Conservation (phyloP, 169 alveolate genomes). For the Theileria annulata region DNA sequence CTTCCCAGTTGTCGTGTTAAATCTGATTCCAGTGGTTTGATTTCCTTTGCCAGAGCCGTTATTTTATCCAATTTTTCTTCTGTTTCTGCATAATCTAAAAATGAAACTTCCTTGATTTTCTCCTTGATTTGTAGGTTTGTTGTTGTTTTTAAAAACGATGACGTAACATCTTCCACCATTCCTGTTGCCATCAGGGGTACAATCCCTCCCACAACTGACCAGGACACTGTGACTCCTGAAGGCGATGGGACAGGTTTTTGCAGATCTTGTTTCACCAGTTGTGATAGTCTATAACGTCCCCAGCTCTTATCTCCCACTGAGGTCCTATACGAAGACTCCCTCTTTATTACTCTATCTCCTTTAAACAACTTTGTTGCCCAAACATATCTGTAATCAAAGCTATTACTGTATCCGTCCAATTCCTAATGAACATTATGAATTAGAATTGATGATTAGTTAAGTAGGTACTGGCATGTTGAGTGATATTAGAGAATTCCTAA, state of each 20-base stretch:
- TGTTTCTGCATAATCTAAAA: constrained; percentile 44
- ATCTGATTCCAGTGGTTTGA: constrained; percentile 20
- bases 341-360: constrained; percentile 63
- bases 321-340: constrained; percentile 48
- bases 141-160: constrained; percentile 28
- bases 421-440: constrained; percentile 1
- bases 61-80: constrained; percentile 26
- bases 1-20: neutral
- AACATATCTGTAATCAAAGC: constrained; percentile 65
- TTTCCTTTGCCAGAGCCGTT: constrained; percentile 18
- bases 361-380: constrained; percentile 54
- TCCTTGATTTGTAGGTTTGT: constrained; percentile 18
- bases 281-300: constrained; percentile 59
- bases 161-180: constrained; percentile 46
- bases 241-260: constrained; percentile 61
- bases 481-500: constrained; percentile 59
- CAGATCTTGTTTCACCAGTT: constrained; percentile 46
- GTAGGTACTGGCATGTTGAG: constrained; percentile 34
- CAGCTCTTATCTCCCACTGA: constrained; percentile 46
- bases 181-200: constrained; percentile 50
- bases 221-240: constrained; percentile 62
- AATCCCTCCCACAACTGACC: constrained; percentile 54
- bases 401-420: constrained; percentile 52
- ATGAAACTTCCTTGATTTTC: constrained; percentile 21
- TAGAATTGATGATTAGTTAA: neutral